phyloP scores from a whole-genome alignment of 306 rosid species.

The Vigna trinervia region DNA sequence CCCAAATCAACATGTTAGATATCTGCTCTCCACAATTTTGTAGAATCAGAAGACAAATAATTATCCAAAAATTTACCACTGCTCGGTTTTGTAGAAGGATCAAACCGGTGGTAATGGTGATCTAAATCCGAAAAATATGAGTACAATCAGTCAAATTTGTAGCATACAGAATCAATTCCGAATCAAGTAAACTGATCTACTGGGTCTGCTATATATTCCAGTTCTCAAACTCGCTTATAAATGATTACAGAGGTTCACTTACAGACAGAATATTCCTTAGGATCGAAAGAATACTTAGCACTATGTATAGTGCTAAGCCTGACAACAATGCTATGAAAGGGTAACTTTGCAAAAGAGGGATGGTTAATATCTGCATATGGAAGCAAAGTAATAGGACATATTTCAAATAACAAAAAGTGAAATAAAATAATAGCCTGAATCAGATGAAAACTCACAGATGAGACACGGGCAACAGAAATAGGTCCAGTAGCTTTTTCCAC shows the following conservation, averaged over 20 bases:
- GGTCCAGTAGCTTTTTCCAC: slow-evolving; percentile 65
- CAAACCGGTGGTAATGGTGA: slow-evolving; percentile 40
- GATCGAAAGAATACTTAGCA: slow-evolving; percentile 44
- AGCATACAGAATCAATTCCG: background rate
- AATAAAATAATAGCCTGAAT: background rate
- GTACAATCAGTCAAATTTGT: background rate
- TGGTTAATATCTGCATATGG: slow-evolving; percentile 43
- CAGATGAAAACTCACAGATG: slow-evolving; percentile 61
- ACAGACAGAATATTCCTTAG: slow-evolving; percentile 43
- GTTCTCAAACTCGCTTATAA: background rate
- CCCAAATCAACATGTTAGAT: slow-evolving; percentile 20
- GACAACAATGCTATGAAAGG: slow-evolving; percentile 54
- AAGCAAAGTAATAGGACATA: background rate
- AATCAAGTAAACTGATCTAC: background rate
- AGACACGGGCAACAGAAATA: slow-evolving; percentile 48
- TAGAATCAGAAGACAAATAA: background rate
- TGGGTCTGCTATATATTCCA: background rate
- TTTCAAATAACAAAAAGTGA: slow-evolving; percentile 20
- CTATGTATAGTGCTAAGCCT: slow-evolving; percentile 45
- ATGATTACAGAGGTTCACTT: slow-evolving; percentile 31
- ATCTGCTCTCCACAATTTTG: background rate
- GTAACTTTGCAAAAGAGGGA: slow-evolving; percentile 56
- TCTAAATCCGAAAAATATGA: slow-evolving; percentile 28
- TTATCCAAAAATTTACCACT: slow-evolving; percentile 62
- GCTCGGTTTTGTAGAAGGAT: slow-evolving; percentile 79